phyloP scores from a whole-genome alignment of 331 rosid species.

The Arachis monticola region DNA sequence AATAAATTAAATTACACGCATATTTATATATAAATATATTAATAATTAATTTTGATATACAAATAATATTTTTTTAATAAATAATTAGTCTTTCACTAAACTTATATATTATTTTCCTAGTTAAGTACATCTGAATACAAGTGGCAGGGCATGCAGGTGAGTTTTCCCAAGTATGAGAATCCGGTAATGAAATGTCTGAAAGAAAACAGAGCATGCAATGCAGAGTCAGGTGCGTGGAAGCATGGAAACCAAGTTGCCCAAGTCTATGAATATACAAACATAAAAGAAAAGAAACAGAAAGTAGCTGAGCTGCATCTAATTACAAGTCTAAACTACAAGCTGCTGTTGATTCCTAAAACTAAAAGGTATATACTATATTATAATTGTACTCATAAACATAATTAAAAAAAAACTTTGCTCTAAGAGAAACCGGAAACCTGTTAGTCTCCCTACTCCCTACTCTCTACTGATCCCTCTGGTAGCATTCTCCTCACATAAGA shows the following conservation, averaged over 20 bases:
- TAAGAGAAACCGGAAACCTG: conserved; percentile 64
- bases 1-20: no score
- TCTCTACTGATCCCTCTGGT: conserved; percentile 66
- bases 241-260: not conserved
- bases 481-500: conserved; percentile 41
- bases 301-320: conserved; percentile 78
- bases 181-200: not conserved
- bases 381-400: conserved; percentile 9
- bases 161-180: not conserved
- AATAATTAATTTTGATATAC: no score
- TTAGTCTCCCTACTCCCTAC: conserved; percentile 5
- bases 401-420: conserved; percentile 40
- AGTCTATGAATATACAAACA: not conserved
- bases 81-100: no score
- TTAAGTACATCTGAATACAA: no score
- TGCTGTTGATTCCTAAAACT: conserved; percentile 55
- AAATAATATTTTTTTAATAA: no score
- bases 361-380: not conserved
- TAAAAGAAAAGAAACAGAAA: conserved; percentile 45
- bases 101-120: no score
- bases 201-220: not conserved
- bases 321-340: conserved; percentile 73
- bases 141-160: not conserved
- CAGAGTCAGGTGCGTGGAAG: not conserved
- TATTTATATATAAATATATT: no score